These are phyloP conservation scores for Berkeleyomyces rouxiae DNA, from an alignment of 2,329 filamentous ascomycete genomes.

Conservation along the genomic window DNA sequence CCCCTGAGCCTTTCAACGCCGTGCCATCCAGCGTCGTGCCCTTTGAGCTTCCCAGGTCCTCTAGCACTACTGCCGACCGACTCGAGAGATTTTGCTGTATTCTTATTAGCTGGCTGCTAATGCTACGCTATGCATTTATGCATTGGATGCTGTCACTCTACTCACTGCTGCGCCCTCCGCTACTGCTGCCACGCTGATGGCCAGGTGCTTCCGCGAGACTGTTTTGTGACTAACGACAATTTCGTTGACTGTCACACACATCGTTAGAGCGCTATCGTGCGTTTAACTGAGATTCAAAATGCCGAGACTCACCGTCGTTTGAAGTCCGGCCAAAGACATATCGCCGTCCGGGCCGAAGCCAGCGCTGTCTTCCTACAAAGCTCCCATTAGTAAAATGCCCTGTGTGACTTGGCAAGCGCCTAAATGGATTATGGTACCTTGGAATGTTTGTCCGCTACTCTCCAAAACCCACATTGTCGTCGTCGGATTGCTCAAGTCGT, in stretches of 20 bases:
- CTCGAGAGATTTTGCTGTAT: conserved; percentile 41
- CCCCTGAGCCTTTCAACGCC: conserved; percentile 46
- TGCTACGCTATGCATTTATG: neutral
- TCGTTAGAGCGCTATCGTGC: neutral
- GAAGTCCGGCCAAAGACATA: conserved; percentile 11
- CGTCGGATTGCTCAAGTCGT: neutral
- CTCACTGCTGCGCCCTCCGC: conserved; percentile 49
- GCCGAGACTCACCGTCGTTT: neutral
- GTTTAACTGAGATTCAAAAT: neutral
- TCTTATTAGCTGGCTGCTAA: neutral
- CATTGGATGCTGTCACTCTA: neutral
- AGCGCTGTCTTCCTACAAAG: conserved; percentile 3
- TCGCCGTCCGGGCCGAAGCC: conserved; percentile 9
- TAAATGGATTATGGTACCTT: neutral
- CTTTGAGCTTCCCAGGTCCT: conserved; percentile 68
- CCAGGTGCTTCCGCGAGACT: conserved; percentile 78
- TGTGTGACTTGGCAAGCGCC: too few relatives aligned
- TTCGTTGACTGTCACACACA: conserved; percentile 35
- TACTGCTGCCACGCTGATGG: conserved; percentile 53
- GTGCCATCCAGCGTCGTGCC: conserved; percentile 65
- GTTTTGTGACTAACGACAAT: conserved; percentile 61
- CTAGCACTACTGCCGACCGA: conserved; percentile 54
- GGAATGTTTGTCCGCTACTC: conserved; percentile 1
- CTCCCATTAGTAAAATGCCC: neutral
- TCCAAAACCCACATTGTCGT: conserved; percentile 11